Evolutionary conservation across 805 yeast species (phyloP).

Genomic region (Nakazawaea sp.): DNA sequence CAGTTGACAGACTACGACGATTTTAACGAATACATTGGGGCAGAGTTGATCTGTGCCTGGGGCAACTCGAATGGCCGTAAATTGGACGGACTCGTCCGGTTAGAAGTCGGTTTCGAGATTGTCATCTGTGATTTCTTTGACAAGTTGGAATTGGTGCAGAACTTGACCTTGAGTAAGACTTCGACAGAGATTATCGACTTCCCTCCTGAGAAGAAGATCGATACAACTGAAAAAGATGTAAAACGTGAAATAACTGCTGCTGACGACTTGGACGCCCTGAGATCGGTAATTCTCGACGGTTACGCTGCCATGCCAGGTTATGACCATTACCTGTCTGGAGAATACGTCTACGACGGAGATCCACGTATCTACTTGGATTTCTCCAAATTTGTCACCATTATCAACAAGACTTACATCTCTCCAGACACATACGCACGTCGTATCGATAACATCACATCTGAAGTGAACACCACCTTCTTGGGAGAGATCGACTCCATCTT

Average conservation of each 20-base stretch:
- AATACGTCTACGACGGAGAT: conserved; percentile 40
- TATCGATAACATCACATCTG: conserved; percentile 28
- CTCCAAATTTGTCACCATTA: conserved; percentile 43
- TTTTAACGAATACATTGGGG: conserved; percentile 36
- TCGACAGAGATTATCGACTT: conserved; percentile 30
- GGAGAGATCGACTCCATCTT: conserved; percentile 23
- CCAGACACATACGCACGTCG: conserved; percentile 41
- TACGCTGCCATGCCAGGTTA: conserved; percentile 27
- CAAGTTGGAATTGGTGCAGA: conserved; percentile 39
- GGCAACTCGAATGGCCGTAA: conserved; percentile 39
- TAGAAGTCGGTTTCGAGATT: conserved; percentile 59
- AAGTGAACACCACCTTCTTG: conserved; percentile 27
- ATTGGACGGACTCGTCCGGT: conserved; percentile 50
- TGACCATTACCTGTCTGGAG: conserved; percentile 42
- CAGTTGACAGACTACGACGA: conserved; percentile 22
- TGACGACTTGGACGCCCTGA: conserved; percentile 12
- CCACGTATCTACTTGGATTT: conserved; percentile 42
- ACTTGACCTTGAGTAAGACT: conserved; percentile 28
- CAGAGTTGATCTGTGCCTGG: conserved; percentile 51
- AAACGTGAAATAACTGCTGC: conserved; percentile 2
- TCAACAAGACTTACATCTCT: conserved; percentile 40
- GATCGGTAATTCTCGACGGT: conserved; percentile 19
- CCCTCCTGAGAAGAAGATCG: conserved; percentile 21
- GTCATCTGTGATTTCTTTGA: conserved; percentile 51
- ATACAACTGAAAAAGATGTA: neutral